Evolutionary conservation across 495 filamentous ascomycete genomes (phyloP), one percentile per base, ranked within the genome.

Genomic region (Pyrenula aspistea): DNA sequence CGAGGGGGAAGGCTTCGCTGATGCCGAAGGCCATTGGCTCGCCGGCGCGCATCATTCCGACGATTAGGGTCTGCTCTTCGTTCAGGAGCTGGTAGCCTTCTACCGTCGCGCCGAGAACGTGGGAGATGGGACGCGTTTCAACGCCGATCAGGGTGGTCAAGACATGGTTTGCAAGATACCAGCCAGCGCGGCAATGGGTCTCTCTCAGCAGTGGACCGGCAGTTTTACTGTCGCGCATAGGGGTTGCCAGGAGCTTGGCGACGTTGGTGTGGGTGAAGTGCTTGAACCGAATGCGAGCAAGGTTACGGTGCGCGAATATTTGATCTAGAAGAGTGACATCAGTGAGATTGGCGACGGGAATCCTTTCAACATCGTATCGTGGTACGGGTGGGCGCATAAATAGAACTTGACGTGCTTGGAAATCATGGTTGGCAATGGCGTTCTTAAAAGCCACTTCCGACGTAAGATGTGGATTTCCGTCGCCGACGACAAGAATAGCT

Each of bases 1-100:
- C 78, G 0, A 63, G 57, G 0, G 78, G 77, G 24, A 85, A 78
- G 22, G 70, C 77, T 1, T 82, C 72, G 60, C 63, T 82, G 57
- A 87, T 73, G 3, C 83, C 83, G 3, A 74, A 68, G n/a, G 83
- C 84, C 79, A 87, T 82, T 12, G 83, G 70, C 63, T 85, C 82
- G 23, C 83, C 83, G 20, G 79, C 83, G 24, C 83, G 79, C 83
- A 87, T 85, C 22, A 87, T 65, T 0, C 81, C 66, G 12, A 87
- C 73, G 49, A 87, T 85, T 15, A 73, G 59, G 2, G 81, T 86
- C 20, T 67, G 57, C 10, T 67, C 4, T 65, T 87, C 80, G 48
- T 76, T 36, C 0, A 55, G 42, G 8, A 86, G 72, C 10, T 75
- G 75, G 62, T 82, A 71, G n/a, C 83, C 83, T 1, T 24, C 59